A percentile compares a stretch with the other conserved stretches of the same genome.
Evolutionary conservation across 305 asterid species (phyloP).

Genomic region (Fraxinus albicans): DNA sequence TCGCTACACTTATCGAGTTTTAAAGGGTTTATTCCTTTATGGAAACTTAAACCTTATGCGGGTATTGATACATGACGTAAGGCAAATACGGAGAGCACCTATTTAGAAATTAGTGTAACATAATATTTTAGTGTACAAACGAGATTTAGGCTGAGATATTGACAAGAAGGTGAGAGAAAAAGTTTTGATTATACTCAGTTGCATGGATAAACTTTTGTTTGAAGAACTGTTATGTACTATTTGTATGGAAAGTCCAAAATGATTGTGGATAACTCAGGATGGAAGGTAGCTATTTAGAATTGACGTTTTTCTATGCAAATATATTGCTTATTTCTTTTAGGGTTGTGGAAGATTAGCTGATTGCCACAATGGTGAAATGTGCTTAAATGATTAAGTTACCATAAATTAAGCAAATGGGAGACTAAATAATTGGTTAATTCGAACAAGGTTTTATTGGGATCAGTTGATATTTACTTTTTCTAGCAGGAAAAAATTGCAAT

Average conservation of each 20-base stretch:
- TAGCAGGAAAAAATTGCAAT: not conserved
- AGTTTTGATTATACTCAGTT: slow-evolving; percentile 6
- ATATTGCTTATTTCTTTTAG: not conserved
- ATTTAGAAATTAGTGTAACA: not conserved
- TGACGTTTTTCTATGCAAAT: not conserved
- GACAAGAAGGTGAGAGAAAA: not conserved
- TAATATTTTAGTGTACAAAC: not conserved
- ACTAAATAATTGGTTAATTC: not conserved
- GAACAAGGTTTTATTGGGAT: not conserved
- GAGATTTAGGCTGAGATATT: not conserved
- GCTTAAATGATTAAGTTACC: slow-evolving; percentile 1
- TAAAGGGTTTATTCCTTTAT: slow-evolving; percentile 2
- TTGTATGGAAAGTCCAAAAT: not conserved
- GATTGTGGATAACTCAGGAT: not conserved
- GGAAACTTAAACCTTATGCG: not conserved
- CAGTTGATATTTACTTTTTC: not conserved
- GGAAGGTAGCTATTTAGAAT: not conserved
- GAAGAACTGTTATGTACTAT: slow-evolving; percentile 2
- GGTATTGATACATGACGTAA: not conserved
- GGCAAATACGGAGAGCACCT: not conserved
- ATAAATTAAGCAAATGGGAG: not conserved
- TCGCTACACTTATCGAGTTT: not conserved
- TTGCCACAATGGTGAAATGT: not conserved
- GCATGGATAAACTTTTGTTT: not conserved
- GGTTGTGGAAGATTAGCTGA: not conserved